A percentile compares a stretch with the other conserved stretches of the same genome.
phyloP scores from a whole-genome alignment of 1,284 basidiomycete genomes.

The Rhodotorula sp. region DNA sequence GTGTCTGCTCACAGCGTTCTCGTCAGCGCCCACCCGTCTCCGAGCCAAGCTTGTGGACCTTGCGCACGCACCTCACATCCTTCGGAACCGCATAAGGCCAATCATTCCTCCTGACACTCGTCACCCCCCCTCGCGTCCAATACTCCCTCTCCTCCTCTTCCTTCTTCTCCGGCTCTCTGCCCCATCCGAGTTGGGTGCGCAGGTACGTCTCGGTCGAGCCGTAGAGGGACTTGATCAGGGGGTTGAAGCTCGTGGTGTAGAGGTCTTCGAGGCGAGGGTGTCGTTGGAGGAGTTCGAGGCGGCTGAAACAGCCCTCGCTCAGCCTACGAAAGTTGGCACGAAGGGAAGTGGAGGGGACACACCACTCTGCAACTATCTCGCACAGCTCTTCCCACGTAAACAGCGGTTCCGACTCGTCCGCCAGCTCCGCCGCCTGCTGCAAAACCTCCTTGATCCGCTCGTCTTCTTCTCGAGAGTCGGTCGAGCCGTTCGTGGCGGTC shows the following conservation, averaged over 20 bases:
- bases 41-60: fast-evolving
- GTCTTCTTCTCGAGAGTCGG: background rate
- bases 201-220: constrained; percentile 24
- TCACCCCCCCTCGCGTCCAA: constrained; percentile 6
- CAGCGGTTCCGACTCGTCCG: background rate
- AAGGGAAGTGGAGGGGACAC: background rate
- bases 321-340: background rate
- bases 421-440: background rate
- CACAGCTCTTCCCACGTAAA: constrained; percentile 16
- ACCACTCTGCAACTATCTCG: constrained; percentile 8
- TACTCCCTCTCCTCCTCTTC: constrained; percentile 1
- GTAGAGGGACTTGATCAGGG: background rate
- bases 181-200: constrained; percentile 15
- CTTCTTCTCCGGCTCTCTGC: background rate
- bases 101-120: constrained; percentile 27
- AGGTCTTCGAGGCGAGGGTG: constrained; percentile 25
- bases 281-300: constrained; percentile 14
- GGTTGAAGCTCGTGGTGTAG: constrained; percentile 21
- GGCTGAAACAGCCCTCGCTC: too few species aligned
- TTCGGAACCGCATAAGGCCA: constrained; percentile 23
- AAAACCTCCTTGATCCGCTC: background rate
- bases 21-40: background rate
- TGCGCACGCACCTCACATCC: constrained; percentile 10
- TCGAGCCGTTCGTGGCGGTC: background rate
- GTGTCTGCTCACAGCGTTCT: constrained; percentile 50